Base-by-base conservation (phyloP, 2,329 filamentous ascomycete species). In the Annulohypoxylon truncatum region DNA sequence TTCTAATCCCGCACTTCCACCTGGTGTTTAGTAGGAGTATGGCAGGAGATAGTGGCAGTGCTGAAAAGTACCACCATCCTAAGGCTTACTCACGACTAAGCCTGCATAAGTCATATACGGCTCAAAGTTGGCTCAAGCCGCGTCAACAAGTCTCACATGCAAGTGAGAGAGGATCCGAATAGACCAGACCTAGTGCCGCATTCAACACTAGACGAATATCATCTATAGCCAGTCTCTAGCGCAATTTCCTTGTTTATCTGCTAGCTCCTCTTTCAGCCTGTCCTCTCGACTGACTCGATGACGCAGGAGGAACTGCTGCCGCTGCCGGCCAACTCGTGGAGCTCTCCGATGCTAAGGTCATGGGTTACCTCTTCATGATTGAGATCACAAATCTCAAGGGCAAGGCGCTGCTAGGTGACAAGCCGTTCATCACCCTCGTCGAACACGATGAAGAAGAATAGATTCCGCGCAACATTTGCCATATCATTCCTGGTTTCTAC, bases 301-400 rank as follows among this genome's bases (percentile, higher is more conserved):
- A 63, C 40, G 63, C 70, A 97, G 95, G 95, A 81, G 96, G 96
- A 74, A 97, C 94, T 71, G 96, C 96, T 61, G 88, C 89, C 70
- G 96, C 95, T 66, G 95, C 94, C 18, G 94, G 92, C 69, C 87
- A 92, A 68, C 90, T 99, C 64, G 92, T 98, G 74, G 86, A 90
- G 79, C 89, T 96, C 81, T 88, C 96, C 71, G 93, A 94, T 72
- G 96, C 94, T 71, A 85, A 88, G n/a, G 84, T 98, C 48, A 81
- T 97, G 64, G 95, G 93, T 73, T 98, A 92, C 82, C 83, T 97
- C 69, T 99, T 99, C 84, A 92, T 99, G 75, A 92, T 98, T 78
- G 95, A 98, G 81, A 91, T 99, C 70, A 91, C 94, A 74, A 95
- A 96, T 81, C 89, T 99, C 72, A 93, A 97, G 78, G 96, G 96